A percentile compares a stretch with the other conserved stretches of the same genome.
phyloP scores from a whole-genome alignment of 2,329 filamentous ascomycete genomes.

The Chaetothyriales sp. region DNA sequence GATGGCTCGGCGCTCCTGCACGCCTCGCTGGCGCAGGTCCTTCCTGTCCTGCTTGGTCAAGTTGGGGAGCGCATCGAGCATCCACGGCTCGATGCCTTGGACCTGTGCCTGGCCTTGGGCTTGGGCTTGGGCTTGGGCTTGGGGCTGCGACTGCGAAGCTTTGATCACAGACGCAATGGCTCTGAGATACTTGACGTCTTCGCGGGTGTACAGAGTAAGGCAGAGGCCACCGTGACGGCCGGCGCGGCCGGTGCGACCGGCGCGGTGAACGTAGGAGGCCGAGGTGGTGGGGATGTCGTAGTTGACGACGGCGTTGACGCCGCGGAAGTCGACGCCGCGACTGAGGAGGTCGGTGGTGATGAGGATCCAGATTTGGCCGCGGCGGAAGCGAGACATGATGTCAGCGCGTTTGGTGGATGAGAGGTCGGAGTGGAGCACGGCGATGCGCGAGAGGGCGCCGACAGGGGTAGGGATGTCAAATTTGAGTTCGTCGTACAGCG shows the following conservation, averaged over 20 bases:
- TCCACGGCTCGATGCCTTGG: conserved; percentile 61
- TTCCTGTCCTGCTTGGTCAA: conserved; percentile 74
- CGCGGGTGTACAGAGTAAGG: conserved; percentile 89
- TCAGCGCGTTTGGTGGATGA: conserved; percentile 59
- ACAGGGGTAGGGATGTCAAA: conserved; percentile 89
- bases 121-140: conserved; percentile 41
- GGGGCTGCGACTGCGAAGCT: conserved; percentile 45
- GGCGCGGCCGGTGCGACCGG: conserved; percentile 78
- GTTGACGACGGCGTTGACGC: conserved; percentile 91
- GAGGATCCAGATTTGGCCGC: conserved; percentile 87
- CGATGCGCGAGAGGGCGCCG: conserved; percentile 70
- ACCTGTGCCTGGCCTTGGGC: conserved; percentile 5
- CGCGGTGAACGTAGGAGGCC: conserved; percentile 83
- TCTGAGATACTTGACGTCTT: conserved; percentile 81
- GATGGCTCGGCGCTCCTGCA: conserved; percentile 51
- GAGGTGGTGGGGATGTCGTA: conserved; percentile 92
- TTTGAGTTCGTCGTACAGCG: conserved; percentile 75
- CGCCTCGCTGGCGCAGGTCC: conserved; percentile 65
- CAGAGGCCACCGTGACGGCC: conserved; percentile 78
- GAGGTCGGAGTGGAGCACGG: conserved; percentile 78
- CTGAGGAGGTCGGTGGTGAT: conserved; percentile 91
- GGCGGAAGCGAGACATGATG: conserved; percentile 81
- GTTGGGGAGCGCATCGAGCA: conserved; percentile 73
- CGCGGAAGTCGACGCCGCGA: conserved; percentile 85
- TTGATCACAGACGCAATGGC: conserved; percentile 87